A percentile compares a stretch with the other conserved stretches of the same genome.
Conservation (phyloP, 2,329 filamentous ascomycete genomes). For the Arthrobotrys entomopaga region DNA sequence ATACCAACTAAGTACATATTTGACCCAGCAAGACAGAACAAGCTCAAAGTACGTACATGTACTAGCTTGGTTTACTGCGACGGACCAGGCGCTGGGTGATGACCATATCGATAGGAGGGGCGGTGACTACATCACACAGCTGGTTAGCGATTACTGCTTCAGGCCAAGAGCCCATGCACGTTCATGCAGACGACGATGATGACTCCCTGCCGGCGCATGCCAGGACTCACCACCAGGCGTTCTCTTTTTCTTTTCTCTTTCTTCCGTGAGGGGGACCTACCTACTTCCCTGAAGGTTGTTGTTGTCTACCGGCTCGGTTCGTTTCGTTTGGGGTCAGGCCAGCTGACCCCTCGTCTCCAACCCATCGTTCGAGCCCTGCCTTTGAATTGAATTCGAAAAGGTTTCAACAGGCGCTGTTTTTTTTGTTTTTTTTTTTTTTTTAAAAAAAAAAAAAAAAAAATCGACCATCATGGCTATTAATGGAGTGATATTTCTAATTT, state of each 20-base stretch:
- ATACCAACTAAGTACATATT: no score
- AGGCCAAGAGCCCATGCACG: slow-evolving; percentile 32
- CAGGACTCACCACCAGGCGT: slow-evolving; percentile 50
- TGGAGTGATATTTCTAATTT: no score
- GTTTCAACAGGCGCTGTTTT: slow-evolving; percentile 18
- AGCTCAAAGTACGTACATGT: no score
- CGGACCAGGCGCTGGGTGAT: neutral
- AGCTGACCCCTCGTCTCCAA: slow-evolving; percentile 26
- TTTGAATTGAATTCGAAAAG: neutral
- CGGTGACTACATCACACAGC: slow-evolving; percentile 53
- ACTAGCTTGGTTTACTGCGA: no score
- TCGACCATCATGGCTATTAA: no score
- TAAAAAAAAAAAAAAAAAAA: neutral
- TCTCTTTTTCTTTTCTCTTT: neutral
- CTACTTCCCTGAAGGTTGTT: no score
- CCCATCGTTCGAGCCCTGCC: no score
- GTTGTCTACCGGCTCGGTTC: no score
- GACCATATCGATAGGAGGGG: slow-evolving; percentile 19
- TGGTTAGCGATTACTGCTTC: slow-evolving; percentile 23
- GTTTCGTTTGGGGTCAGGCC: slow-evolving; percentile 32
- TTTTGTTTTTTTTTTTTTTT: no score
- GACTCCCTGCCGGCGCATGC: slow-evolving; percentile 45
- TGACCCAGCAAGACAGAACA: neutral
- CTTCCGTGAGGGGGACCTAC: no score
- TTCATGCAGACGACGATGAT: slow-evolving; percentile 39